Conservation (phyloP, 106 monocot species). For the Dendrobium chrysotoxum region DNA sequence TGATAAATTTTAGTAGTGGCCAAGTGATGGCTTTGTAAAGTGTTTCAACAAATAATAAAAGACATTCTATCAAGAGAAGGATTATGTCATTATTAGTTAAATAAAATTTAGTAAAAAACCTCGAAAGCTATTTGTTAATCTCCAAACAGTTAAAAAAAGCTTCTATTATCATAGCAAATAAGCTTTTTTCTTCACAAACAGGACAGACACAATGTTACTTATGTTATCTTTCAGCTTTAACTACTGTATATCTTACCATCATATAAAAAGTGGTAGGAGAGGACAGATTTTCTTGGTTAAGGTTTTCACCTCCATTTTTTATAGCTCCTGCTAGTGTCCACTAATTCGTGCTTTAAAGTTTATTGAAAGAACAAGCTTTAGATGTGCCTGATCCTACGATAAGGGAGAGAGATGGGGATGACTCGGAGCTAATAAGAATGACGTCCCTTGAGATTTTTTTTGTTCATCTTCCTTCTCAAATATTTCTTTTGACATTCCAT, state of each 20-base stretch:
- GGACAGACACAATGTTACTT: background rate
- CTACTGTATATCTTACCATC: background rate
- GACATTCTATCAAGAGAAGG: background rate
- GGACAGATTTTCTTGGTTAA: background rate
- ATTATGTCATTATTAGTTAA: background rate
- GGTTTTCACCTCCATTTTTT: background rate
- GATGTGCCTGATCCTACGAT: too few relatives aligned
- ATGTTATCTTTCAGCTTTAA: background rate
- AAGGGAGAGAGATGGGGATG: too few relatives aligned
- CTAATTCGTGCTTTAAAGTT: too few relatives aligned
- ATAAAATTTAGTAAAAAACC: background rate
- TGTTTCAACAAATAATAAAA: background rate
- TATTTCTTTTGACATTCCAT: too few relatives aligned
- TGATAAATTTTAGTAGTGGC: background rate
- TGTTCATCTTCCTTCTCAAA: too few relatives aligned
- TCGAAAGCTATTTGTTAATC: background rate
- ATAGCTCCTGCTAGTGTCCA: too few relatives aligned
- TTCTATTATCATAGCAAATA: background rate
- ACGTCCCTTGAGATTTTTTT: too few relatives aligned
- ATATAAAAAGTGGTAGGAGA: background rate
- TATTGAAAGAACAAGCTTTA: too few relatives aligned
- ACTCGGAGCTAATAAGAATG: too few relatives aligned
- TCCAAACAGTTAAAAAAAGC: background rate
- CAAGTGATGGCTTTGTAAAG: background rate
- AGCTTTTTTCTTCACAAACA: background rate